Base-by-base conservation (phyloP, 2,329 filamentous ascomycete genomes). In the Fusarium metavorans region DNA sequence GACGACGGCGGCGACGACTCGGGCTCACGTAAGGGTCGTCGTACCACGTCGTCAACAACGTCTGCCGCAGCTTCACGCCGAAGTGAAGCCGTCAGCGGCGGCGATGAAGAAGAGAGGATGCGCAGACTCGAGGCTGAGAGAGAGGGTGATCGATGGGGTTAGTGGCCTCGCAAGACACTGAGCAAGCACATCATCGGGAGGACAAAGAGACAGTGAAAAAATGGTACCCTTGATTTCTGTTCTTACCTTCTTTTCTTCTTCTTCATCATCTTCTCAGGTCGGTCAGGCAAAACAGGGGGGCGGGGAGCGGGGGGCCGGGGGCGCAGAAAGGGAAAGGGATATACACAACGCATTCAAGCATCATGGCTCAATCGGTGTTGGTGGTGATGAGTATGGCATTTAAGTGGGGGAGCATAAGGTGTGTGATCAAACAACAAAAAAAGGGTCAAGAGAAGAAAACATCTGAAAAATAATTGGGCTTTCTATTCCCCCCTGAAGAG, bases 101-200 rank as follows among this genome's bases (percentile, higher is more conserved):
- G 87, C 62, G 86, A 87, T 64, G 82, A 87, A 76, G 85, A 91
- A 82, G 85, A 87, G 76, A 85, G 87, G 72, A 87, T 88, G 86
- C 85, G 85, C 57, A 82, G 89, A 69, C 81, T 89, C 52, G 91
- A 92, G 81, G 87, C 85, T 34, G 91, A 93, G 81, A 85, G 91
- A 71, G 90, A 92, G 77, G 85, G 83, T 54, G 84, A 82, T 11
- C 84, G 87, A 45, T 89, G 86, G 86, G 84, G 83, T 41, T 88
- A 79, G 73, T 58, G 20, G 48, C 54, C 68, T 30, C 61, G 60
- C 20, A 52, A 48, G 27, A 56, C 67, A 20, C 59, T 73, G 27
- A 63, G 63, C 27, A 73, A 67, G 41, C 32, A 48, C 57, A 23
- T 27, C 27, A 14, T 35, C n/a, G 60, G 54, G 48, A 52, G 18